Evolutionary conservation across 2,329 filamentous ascomycete species (phyloP).

Genomic region (Cucurbitaria berberidis): DNA sequence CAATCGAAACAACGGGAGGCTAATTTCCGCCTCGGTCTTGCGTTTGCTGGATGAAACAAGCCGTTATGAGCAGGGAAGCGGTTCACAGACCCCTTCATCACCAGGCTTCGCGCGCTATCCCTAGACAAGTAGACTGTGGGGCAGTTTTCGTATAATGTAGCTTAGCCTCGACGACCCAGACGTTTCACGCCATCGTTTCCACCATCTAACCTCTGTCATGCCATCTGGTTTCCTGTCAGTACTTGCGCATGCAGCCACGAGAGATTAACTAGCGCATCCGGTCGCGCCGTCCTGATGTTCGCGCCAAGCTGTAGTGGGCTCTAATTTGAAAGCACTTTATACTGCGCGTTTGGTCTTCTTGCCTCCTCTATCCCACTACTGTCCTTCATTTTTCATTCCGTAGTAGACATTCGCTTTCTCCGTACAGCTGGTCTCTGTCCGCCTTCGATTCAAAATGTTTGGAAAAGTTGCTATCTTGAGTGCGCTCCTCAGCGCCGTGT

Average conservation of each 20-base stretch:
- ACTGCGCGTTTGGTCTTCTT: slow-evolving; percentile 8
- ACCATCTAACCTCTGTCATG: slow-evolving; percentile 18
- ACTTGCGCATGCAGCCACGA: slow-evolving; percentile 12
- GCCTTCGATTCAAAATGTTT: slow-evolving; percentile 37
- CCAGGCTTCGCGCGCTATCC: slow-evolving; percentile 13
- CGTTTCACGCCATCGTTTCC: slow-evolving; percentile 27
- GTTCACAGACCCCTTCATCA: slow-evolving; percentile 18
- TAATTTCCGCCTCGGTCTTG: slow-evolving; percentile 11
- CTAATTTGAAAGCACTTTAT: slow-evolving; percentile 9
- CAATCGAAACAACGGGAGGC: no score
- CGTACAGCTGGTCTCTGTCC: slow-evolving; percentile 33
- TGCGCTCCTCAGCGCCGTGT: slow-evolving; percentile 42
- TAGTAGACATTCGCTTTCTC: slow-evolving; percentile 19
- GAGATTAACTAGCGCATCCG: slow-evolving; percentile 14
- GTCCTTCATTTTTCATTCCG: slow-evolving; percentile 27
- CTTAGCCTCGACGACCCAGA: slow-evolving; percentile 15
- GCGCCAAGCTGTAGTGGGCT: slow-evolving; percentile 15
- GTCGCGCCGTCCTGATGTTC: slow-evolving; percentile 12
- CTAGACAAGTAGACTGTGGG: neutral
- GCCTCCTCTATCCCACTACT: slow-evolving; percentile 18
- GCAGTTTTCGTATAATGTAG: no score
- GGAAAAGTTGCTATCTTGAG: slow-evolving; percentile 38
- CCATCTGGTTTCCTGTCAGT: slow-evolving; percentile 14
- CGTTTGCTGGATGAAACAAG: slow-evolving; percentile 21
- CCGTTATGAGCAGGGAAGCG: slow-evolving; percentile 21